Percentiles rank a stretch among this genome's conserved stretches.
These are phyloP conservation scores for Cadophora luteo-olivacea DNA, from an alignment of 2,329 filamentous ascomycete species.

Conservation along the genomic window DNA sequence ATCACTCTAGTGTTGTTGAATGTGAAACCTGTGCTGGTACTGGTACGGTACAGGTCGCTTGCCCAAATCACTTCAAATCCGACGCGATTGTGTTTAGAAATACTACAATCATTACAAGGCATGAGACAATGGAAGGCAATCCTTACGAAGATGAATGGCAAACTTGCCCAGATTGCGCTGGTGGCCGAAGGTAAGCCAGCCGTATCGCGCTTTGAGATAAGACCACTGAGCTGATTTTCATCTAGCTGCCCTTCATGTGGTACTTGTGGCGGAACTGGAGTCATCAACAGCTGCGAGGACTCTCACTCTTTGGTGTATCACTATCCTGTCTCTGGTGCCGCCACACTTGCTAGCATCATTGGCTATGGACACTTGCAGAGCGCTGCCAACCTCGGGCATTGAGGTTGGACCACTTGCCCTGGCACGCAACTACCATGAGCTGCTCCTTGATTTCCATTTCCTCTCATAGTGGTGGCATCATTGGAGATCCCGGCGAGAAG, in stretches of 20 bases:
- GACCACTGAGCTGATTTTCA: too few relatives aligned
- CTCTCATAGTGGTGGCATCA: background rate
- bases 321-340: too few relatives aligned
- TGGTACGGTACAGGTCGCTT: background rate
- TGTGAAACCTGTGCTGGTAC: background rate
- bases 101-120: background rate
- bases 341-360: too few relatives aligned
- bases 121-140: background rate
- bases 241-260: too few relatives aligned
- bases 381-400: background rate
- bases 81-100: background rate
- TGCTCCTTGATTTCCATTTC: background rate
- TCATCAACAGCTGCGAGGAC: too few relatives aligned
- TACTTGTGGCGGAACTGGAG: too few relatives aligned
- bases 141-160: background rate
- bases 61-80: background rate
- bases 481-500: background rate
- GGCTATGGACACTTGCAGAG: background rate
- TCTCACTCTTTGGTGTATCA: too few relatives aligned
- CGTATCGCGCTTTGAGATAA: too few relatives aligned
- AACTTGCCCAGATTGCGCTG: constrained; percentile 17
- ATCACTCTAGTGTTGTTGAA: background rate
- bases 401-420: background rate
- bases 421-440: background rate
- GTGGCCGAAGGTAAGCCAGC: constrained; percentile 5